Percentiles rank a stretch among this genome's conserved stretches.
Evolutionary conservation across 441 rosid species (phyloP).

Genomic region (Corymbia calophylla): DNA sequence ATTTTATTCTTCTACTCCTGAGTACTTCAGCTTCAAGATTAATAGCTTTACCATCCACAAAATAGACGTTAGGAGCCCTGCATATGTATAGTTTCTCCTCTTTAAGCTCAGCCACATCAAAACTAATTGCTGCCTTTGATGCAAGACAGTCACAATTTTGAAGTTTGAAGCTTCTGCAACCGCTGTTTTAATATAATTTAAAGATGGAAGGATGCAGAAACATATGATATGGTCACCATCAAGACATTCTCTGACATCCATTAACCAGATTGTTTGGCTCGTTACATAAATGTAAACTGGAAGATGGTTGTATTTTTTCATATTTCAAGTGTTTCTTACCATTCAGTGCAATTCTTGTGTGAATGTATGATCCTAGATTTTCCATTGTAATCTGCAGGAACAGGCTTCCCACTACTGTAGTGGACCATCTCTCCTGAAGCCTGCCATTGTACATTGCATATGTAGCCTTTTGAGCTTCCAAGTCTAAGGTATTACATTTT

Average conservation of each 20-base stretch:
- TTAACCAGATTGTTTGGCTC: neutral
- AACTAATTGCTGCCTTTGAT: neutral
- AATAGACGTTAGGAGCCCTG: constrained; percentile 95
- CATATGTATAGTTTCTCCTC: neutral
- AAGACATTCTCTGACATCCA: neutral
- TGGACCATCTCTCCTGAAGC: constrained; percentile 81
- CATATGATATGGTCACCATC: neutral
- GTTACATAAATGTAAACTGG: neutral
- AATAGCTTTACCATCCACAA: constrained; percentile 55
- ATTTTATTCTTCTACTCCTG: constrained; percentile 10
- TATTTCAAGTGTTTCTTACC: constrained; percentile 36
- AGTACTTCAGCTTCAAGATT: constrained; percentile 70
- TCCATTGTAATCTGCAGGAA: constrained; percentile 43
- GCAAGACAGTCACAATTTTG: neutral
- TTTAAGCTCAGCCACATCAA: neutral
- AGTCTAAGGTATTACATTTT: neutral
- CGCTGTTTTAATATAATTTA: neutral
- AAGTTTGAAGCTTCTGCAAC: neutral
- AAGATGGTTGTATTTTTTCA: neutral
- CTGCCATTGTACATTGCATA: constrained; percentile 29
- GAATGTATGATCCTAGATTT: constrained; percentile 61
- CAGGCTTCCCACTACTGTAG: constrained; percentile 59
- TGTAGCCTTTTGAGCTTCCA: neutral
- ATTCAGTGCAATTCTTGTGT: constrained; percentile 82
- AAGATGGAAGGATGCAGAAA: neutral